These are phyloP conservation scores for Penicillium sp. DNA, from an alignment of 2,329 filamentous ascomycete species.

Conservation along the genomic window DNA sequence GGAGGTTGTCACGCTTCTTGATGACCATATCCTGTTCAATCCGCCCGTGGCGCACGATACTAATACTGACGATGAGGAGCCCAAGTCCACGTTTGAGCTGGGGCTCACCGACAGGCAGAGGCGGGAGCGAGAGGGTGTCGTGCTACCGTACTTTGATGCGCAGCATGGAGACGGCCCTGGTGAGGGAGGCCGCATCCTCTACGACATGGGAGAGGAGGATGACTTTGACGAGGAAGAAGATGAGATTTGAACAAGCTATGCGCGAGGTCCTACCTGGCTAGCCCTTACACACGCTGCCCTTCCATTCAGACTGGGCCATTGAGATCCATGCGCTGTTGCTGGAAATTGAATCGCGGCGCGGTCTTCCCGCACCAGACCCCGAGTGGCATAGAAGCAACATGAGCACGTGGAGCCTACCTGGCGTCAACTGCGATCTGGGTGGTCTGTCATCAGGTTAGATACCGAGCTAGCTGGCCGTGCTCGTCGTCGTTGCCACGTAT, in stretches of 20 bases:
- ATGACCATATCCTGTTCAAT: slow-evolving; percentile 71
- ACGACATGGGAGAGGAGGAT: slow-evolving; percentile 95
- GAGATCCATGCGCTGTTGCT: too few species aligned
- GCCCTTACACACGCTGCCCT: not conserved
- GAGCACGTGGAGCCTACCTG: too few species aligned
- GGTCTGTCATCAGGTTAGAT: too few species aligned
- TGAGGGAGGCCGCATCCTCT: slow-evolving; percentile 88
- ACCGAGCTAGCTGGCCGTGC: too few species aligned
- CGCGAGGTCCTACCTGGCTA: not conserved
- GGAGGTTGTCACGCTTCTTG: slow-evolving; percentile 61
- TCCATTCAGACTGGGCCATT: not conserved
- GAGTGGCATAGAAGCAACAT: too few species aligned
- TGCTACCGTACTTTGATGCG: slow-evolving; percentile 94
- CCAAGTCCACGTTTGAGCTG: slow-evolving; percentile 77
- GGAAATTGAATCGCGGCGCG: too few species aligned
- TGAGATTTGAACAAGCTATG: slow-evolving; percentile 65
- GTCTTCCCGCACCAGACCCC: not conserved
- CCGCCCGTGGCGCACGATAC: slow-evolving; percentile 43
- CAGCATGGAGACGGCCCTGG: slow-evolving; percentile 70
- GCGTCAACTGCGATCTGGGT: too few species aligned
- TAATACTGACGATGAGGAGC: slow-evolving; percentile 52
- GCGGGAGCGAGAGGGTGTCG: slow-evolving; percentile 79
- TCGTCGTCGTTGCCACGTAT: too few species aligned
- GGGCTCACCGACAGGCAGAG: slow-evolving; percentile 88
- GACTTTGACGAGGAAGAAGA: slow-evolving; percentile 97